These are phyloP conservation scores for Cyclotella baltica DNA, from an alignment of 108 stramenopile species.

Conservation along the genomic window DNA sequence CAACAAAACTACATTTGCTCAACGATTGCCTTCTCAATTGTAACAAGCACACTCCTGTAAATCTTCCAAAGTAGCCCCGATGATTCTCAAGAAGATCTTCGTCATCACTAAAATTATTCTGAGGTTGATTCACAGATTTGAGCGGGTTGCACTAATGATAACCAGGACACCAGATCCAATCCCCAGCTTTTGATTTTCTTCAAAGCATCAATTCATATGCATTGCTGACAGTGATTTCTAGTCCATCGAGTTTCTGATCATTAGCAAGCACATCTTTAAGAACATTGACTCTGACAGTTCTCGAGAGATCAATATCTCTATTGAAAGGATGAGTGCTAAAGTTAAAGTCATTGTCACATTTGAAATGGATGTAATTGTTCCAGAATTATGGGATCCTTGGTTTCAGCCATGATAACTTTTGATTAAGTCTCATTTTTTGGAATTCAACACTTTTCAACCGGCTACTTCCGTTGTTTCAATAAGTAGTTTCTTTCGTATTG, in stretches of 20 bases:
- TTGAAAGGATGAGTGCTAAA: neutral
- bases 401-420: no score
- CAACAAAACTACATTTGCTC: neutral
- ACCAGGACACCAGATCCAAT: no score
- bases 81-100: neutral
- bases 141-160: no score
- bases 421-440: no score
- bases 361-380: no score
- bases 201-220: neutral
- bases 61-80: neutral
- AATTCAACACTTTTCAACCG: no score
- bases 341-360: no score
- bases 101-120: neutral
- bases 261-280: neutral
- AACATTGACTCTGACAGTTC: neutral
- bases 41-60: neutral
- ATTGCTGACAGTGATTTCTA: neutral
- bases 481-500: no score
- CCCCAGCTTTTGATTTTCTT: no score
- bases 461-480: no score
- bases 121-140: no score
- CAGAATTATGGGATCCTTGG: no score
- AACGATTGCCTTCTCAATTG: neutral
- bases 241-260: neutral
- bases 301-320: neutral